Conservation (phyloP, 1,139 yeast genomes). For the Saccharomyces hybrid region DNA sequence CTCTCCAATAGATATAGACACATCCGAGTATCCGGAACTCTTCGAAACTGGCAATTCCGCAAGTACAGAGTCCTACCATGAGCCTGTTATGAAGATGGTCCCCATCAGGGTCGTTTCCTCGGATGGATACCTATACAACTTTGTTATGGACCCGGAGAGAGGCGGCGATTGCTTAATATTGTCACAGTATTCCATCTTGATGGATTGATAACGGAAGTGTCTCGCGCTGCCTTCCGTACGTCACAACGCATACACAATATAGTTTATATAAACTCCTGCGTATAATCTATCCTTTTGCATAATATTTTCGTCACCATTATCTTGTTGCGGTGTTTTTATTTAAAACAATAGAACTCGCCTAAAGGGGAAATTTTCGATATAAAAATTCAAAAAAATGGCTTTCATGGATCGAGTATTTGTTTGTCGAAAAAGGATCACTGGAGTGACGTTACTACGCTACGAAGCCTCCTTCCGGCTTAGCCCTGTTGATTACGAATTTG, state of each 20-base stretch:
- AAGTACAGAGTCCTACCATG: neutral
- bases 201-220: neutral
- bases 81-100: conserved; percentile 27
- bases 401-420: neutral
- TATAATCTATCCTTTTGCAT: neutral
- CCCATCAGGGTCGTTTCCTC: conserved; percentile 60
- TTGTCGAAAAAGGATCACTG: neutral
- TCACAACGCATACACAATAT: neutral
- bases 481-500: neutral
- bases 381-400: neutral
- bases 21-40: conserved; percentile 20
- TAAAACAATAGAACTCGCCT: neutral
- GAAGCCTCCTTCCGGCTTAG: neutral
- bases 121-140: conserved; percentile 80
- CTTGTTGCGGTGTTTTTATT: neutral
- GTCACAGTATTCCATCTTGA: conserved; percentile 48
- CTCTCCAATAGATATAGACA: conserved; percentile 13
- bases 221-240: neutral
- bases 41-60: conserved; percentile 8
- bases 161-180: conserved; percentile 90
- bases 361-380: neutral
- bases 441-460: neutral
- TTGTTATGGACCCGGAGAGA: conserved; percentile 76
- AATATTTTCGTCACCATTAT: neutral
- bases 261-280: neutral